Evolutionary conservation across 2,329 filamentous ascomycete species (phyloP), one percentile per base, ranked within the genome.

Genomic region (Fusarium stilboides): DNA sequence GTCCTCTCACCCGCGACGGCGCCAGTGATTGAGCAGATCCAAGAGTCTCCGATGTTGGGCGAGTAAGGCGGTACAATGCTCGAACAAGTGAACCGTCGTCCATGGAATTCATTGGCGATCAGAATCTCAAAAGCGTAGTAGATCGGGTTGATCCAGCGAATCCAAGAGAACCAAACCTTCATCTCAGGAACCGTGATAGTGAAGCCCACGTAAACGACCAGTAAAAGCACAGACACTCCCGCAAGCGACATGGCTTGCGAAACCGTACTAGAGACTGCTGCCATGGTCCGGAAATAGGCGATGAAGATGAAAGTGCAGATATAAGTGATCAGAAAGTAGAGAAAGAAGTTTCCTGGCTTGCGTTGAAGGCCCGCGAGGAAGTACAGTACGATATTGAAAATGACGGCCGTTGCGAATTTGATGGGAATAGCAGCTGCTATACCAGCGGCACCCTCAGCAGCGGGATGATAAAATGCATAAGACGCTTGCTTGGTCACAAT

Each of bases 101-200:
- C 83, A 62, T 88, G 85, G 69, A 92, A 91, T 75, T 96, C 92
- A 78, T 94, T 94, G 64, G 89, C 83, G 79, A 92, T 87, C 20
- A 94, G 80, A 3, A 87, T 85, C 76, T 94, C 91, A 72, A 94
- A 94, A 2, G 86, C 89, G 74, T 94, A 94, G 42, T 85, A 89
- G 44, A 94, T 86, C 2, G 91, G 91, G 68, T 94, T 90, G 60
- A 94, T 83, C 80, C 89, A 93, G 39, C 89, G 87, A 53, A 94
- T 90, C 92, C 92, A 94, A 34, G 87, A 81, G 55, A 91, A 90
- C 91, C 92, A 95, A 0, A 86, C 87, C 22, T 89, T 85, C 91
- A 73, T 73, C 13, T 63, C 31, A 0, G 71, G 71, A 1, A 68
- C 70, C 0, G 71, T 66, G 20, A 73, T 73, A 5, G 65, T 67